Conservation (phyloP, 2,329 filamentous ascomycete genomes). For the Pyrenochaeta sp. region DNA sequence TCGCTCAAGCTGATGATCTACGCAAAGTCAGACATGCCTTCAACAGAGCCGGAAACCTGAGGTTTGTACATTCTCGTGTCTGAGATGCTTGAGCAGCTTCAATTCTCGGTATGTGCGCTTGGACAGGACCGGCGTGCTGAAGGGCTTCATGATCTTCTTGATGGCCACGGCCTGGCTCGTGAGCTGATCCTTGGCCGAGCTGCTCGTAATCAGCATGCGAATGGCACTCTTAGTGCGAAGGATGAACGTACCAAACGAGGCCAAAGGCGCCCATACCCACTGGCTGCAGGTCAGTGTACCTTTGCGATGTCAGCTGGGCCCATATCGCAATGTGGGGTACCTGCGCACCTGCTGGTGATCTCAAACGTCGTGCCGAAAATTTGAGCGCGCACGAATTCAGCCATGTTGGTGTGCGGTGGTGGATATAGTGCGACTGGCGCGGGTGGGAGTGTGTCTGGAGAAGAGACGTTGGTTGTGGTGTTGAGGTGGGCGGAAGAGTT, state of each 20-base stretch:
- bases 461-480: constrained; percentile 20
- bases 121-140: constrained; percentile 97
- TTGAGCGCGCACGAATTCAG: constrained; percentile 98
- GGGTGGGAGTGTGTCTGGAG: constrained; percentile 19
- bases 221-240: constrained; percentile 5
- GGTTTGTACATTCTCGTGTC: constrained; percentile 86
- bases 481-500: constrained; percentile 22
- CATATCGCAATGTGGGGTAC: constrained; percentile 35
- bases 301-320: constrained; percentile 52
- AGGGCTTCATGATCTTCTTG: constrained; percentile 99
- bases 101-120: constrained; percentile 98
- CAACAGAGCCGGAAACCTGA: background rate
- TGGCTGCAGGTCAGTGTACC: constrained; percentile 97
- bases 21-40: constrained; percentile 25
- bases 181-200: constrained; percentile 97
- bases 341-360: constrained; percentile 90
- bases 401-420: constrained; percentile 70
- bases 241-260: constrained; percentile 80
- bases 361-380: constrained; percentile 99
- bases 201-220: constrained; percentile 52
- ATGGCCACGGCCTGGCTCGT: constrained; percentile 96
- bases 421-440: constrained; percentile 33
- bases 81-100: constrained; percentile 95
- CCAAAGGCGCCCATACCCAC: constrained; percentile 99
- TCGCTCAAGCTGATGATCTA: constrained; percentile 96